Base-by-base conservation (phyloP, 2,329 filamentous ascomycete species). In the Monascus ruber region DNA sequence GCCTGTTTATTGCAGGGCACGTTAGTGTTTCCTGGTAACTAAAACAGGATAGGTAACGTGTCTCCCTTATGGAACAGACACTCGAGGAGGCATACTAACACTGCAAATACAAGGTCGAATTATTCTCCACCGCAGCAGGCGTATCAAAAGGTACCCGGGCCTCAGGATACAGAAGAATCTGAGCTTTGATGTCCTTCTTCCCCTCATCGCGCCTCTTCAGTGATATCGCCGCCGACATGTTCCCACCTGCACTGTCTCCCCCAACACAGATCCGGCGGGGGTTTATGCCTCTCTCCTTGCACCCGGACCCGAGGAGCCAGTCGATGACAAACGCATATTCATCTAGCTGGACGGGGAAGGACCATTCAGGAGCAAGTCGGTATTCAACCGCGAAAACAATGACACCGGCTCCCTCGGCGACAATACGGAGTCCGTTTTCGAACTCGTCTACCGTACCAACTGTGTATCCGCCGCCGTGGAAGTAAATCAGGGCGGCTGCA, bases 391-490 rank as follows among this genome's bases (percentile, higher is more conserved):
- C 56, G 41, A 56, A 59, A 6, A 59, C 51, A 43, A 53, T 42
- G 1, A 47, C 41, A 25, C 44, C 48, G 11, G 48, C 42, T 36
- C 49, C 47, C 40, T 58, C 56, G 24, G 57, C 53, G 24, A 60
- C 33, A 10, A 62, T 41, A 24, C 58, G 47, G 33, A 58, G 46
- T 5, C 59, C 56, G 28, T 63, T 59, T 40, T 64, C 58, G 36
- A 62, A 64, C 34, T 65, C 59, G 34, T 65, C 55, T 6, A 62
- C 55, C n/a, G 48, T 50, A 9, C 60, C 60, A 25, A 64, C 52
- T 1, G 59, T 62, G 44, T 61, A 65, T 1, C 61, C 59, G 6
- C 59, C 60, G 6, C 60, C 56, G 38, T 65, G 62, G 39, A 64
- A 57, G 42, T 64, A 62, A 4, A 63, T 53, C 9, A 63, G 42